Base-by-base conservation (phyloP, 2,329 filamentous ascomycete genomes). In the Penicillium sp. region DNA sequence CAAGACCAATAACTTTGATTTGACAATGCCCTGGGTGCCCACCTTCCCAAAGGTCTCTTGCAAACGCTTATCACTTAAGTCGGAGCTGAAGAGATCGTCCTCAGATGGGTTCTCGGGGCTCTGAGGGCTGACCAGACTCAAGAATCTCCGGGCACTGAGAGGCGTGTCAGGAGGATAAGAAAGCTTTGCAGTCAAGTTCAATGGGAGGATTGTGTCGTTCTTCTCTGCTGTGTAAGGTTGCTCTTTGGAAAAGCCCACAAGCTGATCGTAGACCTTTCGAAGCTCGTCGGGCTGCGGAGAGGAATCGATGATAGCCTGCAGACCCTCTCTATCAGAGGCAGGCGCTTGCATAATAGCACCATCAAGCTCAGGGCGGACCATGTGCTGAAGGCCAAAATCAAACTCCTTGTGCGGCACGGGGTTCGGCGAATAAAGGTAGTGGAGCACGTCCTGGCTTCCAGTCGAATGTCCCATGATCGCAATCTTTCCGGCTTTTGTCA, bases 1-100 rank as follows among this genome's bases (percentile, higher is more conserved):
- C 43, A 82, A 62, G 15, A 78, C 75, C 63, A 81, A 68, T 55
- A 80, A 53, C 49, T 71, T 77, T 5, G 68, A 68, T 56, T 67
- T 70, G 53, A 80, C 47, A 19, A 79, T 50, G 0, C 75, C 76
- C 15, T 68, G 62, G 21, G 68, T 51, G 1, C 68, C 65, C 38
- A 82, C 72, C 61, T 67, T 77, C 4, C 86, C 83, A 82, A 93
- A 96, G n/a, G 87, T 88, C 15, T 71, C 71, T 25, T 74, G 68
- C 7, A 92, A 77, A 19, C 80, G 78, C 33, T 83, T 79, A 42
- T 85, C 82, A 0, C 78, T 73, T n/a, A 94, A 76, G 69, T 94
- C 89, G 3, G 86, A 87, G n/a, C 89, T 93, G 76, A 96, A 96
- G 69, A 89, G 91, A 71, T 96, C 93, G 71, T 97, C 93, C 58